Conservation (phyloP, 805 yeast species). For the Lachancea kluyveri region DNA sequence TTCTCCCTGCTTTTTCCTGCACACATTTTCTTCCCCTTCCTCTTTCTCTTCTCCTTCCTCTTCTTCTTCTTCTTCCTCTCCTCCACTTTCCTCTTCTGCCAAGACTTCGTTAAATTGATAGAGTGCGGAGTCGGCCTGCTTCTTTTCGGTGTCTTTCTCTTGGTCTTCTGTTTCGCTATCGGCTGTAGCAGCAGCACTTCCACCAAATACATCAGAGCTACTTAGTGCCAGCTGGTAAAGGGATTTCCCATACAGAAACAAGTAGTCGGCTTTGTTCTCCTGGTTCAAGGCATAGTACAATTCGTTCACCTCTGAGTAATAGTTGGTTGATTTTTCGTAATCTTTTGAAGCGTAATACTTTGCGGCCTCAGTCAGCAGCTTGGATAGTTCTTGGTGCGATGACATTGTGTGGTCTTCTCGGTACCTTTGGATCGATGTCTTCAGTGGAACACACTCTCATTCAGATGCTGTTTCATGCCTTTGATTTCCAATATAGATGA, state of each 20-base stretch:
- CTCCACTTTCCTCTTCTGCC: conserved; percentile 22
- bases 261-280: conserved; percentile 67
- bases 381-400: conserved; percentile 36
- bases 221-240: conserved; percentile 71
- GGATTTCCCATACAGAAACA: conserved; percentile 73
- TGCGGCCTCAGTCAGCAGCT: conserved; percentile 55
- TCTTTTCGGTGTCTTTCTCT: conserved; percentile 17
- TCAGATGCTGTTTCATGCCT: no score
- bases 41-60: conserved; percentile 18
- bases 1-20: conserved; percentile 37
- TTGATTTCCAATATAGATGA: no score
- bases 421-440: no score
- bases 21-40: conserved; percentile 42
- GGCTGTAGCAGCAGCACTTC: conserved; percentile 26
- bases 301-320: conserved; percentile 71
- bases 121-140: conserved; percentile 1
- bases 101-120: conserved; percentile 8
- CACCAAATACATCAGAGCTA: conserved; percentile 73
- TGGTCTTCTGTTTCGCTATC: conserved; percentile 26
- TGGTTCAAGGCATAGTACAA: conserved; percentile 41
- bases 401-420: conserved; percentile 2
- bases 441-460: no score
- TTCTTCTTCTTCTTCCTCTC: conserved; percentile 21
- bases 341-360: conserved; percentile 57
- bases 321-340: conserved; percentile 61